Evolutionary conservation across 1,284 basidiomycete genomes (phyloP).

Genomic region (Moniliophthora roreri): DNA sequence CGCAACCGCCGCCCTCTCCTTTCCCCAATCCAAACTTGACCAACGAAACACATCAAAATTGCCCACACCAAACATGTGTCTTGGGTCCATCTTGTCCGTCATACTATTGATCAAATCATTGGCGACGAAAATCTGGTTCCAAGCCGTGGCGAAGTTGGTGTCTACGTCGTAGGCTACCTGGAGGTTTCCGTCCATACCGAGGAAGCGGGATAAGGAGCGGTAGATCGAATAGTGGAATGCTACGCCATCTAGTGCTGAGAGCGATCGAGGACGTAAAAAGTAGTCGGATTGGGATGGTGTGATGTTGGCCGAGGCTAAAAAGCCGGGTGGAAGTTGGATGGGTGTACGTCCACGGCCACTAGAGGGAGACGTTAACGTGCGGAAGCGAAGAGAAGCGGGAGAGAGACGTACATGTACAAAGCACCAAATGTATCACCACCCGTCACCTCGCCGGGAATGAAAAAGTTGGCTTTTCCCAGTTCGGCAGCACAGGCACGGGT

Average conservation of each 20-base stretch:
- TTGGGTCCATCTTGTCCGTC: constrained; percentile 71
- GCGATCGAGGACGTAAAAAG: constrained; percentile 70
- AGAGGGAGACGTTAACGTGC: background rate
- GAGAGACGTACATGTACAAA: constrained; percentile 68
- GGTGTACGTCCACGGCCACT: constrained; percentile 87
- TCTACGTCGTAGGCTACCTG: constrained; percentile 83
- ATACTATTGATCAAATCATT: constrained; percentile 83
- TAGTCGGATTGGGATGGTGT: constrained; percentile 63
- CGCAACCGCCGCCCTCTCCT: constrained; percentile 70
- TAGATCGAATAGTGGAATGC: constrained; percentile 94
- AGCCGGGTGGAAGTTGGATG: constrained; percentile 61
- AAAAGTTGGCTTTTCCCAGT: constrained; percentile 83
- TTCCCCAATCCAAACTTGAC: constrained; percentile 84
- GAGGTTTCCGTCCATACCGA: constrained; percentile 92
- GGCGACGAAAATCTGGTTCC: constrained; percentile 87
- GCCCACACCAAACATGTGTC: constrained; percentile 85
- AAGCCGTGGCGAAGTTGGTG: constrained; percentile 80
- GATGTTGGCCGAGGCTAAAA: constrained; percentile 67
- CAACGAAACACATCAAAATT: constrained; percentile 95
- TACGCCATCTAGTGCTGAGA: constrained; percentile 70
- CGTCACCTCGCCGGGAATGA: constrained; percentile 91
- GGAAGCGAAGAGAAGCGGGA: background rate
- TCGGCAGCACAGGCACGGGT: constrained; percentile 73
- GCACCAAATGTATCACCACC: constrained; percentile 90
- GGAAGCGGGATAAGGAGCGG: constrained; percentile 77